Conservation (phyloP, 805 yeast species). For the Helenozyma rhizophorensis region DNA sequence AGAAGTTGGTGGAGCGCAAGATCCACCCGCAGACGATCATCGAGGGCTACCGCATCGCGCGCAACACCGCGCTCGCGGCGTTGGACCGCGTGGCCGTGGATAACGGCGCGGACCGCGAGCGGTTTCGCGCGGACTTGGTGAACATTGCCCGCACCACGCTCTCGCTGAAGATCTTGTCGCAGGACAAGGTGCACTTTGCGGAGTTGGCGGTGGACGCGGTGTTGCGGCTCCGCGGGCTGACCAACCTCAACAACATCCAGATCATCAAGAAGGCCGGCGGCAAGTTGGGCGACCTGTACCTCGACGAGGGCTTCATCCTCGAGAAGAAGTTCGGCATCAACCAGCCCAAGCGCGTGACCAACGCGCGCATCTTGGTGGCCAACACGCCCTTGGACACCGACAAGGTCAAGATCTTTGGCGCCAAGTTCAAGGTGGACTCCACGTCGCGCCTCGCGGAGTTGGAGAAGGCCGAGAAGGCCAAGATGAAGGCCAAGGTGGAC, state of each 20-base stretch:
- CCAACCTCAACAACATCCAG: constrained; percentile 88
- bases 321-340: constrained; percentile 91
- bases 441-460: constrained; percentile 91
- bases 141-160: constrained; percentile 91
- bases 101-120: constrained; percentile 51
- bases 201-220: constrained; percentile 93
- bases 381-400: constrained; percentile 97
- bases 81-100: constrained; percentile 75
- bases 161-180: constrained; percentile 90
- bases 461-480: constrained; percentile 89
- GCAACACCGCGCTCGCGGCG: constrained; percentile 78
- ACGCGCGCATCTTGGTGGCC: constrained; percentile 86
- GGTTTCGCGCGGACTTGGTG: constrained; percentile 71
- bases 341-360: constrained; percentile 80
- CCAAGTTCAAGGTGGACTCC: constrained; percentile 93
- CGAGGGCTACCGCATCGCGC: constrained; percentile 90
- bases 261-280: constrained; percentile 94
- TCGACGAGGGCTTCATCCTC: constrained; percentile 93
- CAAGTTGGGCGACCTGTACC: constrained; percentile 80
- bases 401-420: constrained; percentile 95
- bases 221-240: constrained; percentile 78
- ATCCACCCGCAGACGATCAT: constrained; percentile 98
- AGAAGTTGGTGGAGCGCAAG: constrained; percentile 82
- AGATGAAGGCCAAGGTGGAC: constrained; percentile 86
- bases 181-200: constrained; percentile 87